Evolutionary conservation across 2,329 filamentous ascomycete genomes (phyloP).

Genomic region (Erysiphe pulchra): DNA sequence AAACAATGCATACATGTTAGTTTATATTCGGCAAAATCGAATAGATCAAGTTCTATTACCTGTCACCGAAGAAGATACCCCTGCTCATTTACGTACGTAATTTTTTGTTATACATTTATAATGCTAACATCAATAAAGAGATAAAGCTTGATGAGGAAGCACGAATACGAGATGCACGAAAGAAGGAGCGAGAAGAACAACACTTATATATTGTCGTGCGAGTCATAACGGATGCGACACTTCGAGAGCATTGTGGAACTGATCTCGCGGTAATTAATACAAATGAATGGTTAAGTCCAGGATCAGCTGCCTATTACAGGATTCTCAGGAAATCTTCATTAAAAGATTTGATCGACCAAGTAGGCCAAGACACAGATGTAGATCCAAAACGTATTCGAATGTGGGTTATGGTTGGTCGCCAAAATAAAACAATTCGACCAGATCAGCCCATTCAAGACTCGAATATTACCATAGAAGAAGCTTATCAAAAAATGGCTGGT

Average conservation of each 20-base stretch:
- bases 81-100: slow-evolving; percentile 47
- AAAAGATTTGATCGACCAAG: slow-evolving; percentile 41
- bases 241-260: slow-evolving; percentile 56
- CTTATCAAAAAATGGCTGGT: slow-evolving; percentile 35
- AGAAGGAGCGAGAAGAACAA: slow-evolving; percentile 78
- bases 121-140: slow-evolving; percentile 21
- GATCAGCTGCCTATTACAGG: slow-evolving; percentile 46
- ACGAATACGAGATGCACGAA: slow-evolving; percentile 44
- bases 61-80: slow-evolving; percentile 55
- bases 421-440: slow-evolving; percentile 87
- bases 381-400: slow-evolving; percentile 50
- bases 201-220: slow-evolving; percentile 76
- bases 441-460: slow-evolving; percentile 65
- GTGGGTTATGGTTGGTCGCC: slow-evolving; percentile 95
- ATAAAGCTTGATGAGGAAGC: slow-evolving; percentile 60
- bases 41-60: slow-evolving; percentile 61
- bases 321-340: slow-evolving; percentile 52
- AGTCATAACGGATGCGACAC: slow-evolving; percentile 60
- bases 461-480: slow-evolving; percentile 55
- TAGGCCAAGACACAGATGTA: slow-evolving; percentile 44
- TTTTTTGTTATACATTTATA: neutral
- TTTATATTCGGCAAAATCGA: slow-evolving; percentile 74
- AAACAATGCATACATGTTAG: slow-evolving; percentile 93
- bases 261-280: slow-evolving; percentile 52
- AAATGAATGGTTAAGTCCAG: slow-evolving; percentile 26